Base-by-base conservation (phyloP, 2,329 filamentous ascomycete genomes). In the Hymenoscyphus linearis region DNA sequence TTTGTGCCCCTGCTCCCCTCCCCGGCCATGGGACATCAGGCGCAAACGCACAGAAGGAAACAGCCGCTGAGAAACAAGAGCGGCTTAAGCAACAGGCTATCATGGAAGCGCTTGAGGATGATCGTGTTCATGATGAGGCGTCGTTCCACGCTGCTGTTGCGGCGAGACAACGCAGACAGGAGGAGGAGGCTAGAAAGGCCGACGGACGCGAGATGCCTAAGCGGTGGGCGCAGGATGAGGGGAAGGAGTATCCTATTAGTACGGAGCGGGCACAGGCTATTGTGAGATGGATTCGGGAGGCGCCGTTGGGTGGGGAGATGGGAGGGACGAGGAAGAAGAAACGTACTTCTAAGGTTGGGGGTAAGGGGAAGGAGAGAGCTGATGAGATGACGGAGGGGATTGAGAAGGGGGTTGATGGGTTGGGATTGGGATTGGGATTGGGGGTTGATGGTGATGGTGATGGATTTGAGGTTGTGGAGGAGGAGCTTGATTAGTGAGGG, bases 261-360 rank as follows among this genome's bases (percentile, higher is more conserved):
- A 90, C 88, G 1, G 86, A 89, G 65, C 81, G 90, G 25, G 89
- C 89, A 0, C 80, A 85, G 55, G 82, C 83, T 18, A 84, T 93
- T 61, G 82, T 85, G 0, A 76, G 83, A 50, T 95, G 90, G 90
- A 82, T 93, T 25, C 75, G 76, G 55, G 80, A 87, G 61, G 85
- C 83, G 0, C 84, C 82, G 25, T 59, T 71, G 52, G 70, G 72
- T 10, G 68, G 69, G 27, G 70, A 71, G 52, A 62, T 61, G 16
- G 66, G 66, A n/a, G 72, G 73, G 26, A 67, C 70, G n/a, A 67
- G 72, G 25, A 77, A 73, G 67, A 76, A 76, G 65, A 77, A 73
- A 64, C 78, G 62, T 59, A 75, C 59, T 16, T 18, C 64, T 0
- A 71, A 67, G 50, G 26, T 58, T 4, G 18, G 55, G 36, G 31